Evolutionary conservation across 306 rosid species (phyloP).

Genomic region (Lathyrus sativus): DNA sequence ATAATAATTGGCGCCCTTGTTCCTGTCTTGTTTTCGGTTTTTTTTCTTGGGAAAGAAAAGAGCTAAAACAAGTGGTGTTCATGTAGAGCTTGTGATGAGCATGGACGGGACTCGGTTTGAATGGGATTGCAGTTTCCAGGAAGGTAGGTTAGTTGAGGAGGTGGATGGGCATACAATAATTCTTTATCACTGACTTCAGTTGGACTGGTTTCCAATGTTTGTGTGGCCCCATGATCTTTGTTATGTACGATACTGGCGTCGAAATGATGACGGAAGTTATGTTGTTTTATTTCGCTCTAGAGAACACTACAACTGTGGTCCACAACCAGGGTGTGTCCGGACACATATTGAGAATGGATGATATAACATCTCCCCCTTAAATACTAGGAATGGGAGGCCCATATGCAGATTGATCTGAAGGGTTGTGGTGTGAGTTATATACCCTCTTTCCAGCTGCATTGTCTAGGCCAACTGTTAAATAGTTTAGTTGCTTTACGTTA

Average conservation of each 20-base stretch:
- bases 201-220: slow-evolving; percentile 95
- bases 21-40: slow-evolving; percentile 51
- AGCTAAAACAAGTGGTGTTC: slow-evolving; percentile 78
- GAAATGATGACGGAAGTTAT: slow-evolving; percentile 97
- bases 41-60: slow-evolving; percentile 60
- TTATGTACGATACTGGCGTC: slow-evolving; percentile 99
- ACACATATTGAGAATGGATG: slow-evolving; percentile 99
- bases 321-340: slow-evolving; percentile 94
- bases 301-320: slow-evolving; percentile 92
- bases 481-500: slow-evolving; percentile 97
- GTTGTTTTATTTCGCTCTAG: slow-evolving; percentile 95
- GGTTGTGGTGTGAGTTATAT: slow-evolving; percentile 97
- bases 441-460: slow-evolving; percentile 94
- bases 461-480: slow-evolving; percentile 93
- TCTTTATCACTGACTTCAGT: slow-evolving; percentile 93
- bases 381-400: slow-evolving; percentile 91
- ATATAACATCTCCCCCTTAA: slow-evolving; percentile 86
- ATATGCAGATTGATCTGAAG: slow-evolving; percentile 95
- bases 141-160: slow-evolving; percentile 97
- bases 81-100: no score
- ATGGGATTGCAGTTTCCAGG: slow-evolving; percentile 96
- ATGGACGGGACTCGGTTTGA: no score
- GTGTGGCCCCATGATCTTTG: slow-evolving; percentile 99
- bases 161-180: slow-evolving; percentile 99
- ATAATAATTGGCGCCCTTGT: slow-evolving; percentile 53